These are phyloP conservation scores for Lachancea thermotolerans DNA, from an alignment of 805 yeast species.

Conservation along the genomic window DNA sequence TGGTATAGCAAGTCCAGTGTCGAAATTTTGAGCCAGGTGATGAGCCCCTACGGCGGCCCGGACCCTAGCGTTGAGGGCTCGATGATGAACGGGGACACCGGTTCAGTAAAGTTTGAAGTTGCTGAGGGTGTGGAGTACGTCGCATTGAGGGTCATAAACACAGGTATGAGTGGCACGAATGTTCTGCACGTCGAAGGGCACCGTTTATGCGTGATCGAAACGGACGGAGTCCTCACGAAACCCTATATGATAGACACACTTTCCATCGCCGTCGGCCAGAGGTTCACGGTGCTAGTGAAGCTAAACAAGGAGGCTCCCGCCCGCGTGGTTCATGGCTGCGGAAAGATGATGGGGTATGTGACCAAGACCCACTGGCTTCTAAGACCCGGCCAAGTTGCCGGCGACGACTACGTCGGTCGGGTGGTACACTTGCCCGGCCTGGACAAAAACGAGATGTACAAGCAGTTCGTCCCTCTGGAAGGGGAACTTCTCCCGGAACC, in stretches of 20 bases:
- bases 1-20: conserved; percentile 48
- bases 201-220: conserved; percentile 47
- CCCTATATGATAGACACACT: conserved; percentile 42
- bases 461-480: conserved; percentile 16
- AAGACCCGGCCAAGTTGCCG: conserved; percentile 4
- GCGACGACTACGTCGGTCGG: conserved; percentile 23
- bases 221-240: conserved; percentile 51
- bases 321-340: conserved; percentile 46
- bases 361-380: conserved; percentile 25
- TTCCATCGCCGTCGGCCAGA: conserved; percentile 67
- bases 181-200: conserved; percentile 48
- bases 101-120: conserved; percentile 28
- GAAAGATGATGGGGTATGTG: conserved; percentile 45
- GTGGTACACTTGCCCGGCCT: conserved; percentile 35
- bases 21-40: conserved; percentile 31
- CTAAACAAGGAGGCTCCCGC: conserved; percentile 37
- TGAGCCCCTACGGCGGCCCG: conserved; percentile 18
- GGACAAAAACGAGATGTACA: conserved; percentile 17
- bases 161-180: conserved; percentile 54
- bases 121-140: conserved; percentile 41
- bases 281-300: conserved; percentile 57
- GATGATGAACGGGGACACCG: conserved; percentile 20
- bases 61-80: conserved; percentile 27
- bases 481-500: conserved; percentile 9
- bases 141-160: conserved; percentile 42